Evolutionary conservation across 1,284 basidiomycete genomes (phyloP), one percentile per base, ranked within the genome.

Genomic region (Cryptococcus sp.): DNA sequence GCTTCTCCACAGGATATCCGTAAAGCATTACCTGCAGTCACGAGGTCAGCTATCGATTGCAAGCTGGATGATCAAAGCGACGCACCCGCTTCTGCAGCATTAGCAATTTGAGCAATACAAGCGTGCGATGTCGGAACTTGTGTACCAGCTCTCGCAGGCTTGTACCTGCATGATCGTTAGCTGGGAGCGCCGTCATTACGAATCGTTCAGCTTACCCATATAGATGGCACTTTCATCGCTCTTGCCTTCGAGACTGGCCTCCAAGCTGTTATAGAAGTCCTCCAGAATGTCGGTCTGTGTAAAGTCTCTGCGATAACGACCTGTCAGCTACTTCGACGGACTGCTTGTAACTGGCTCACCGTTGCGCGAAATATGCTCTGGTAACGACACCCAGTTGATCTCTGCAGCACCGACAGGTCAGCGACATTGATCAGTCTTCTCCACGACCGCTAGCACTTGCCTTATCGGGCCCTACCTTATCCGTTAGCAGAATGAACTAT

Each of bases 341-440:
- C n/a, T 38, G 45, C 5, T 25, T 22, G 27, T 15, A 57, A 49
- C 16, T 39, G 39, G 25, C 61, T 56, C 49, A 82, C 86, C 84
- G 83, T 77, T 97, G 93, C 13, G 88, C 86, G 74, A 96, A 97
- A 54, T 92, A 83, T 1, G 93, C 89, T 13, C 88, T 84, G 0
- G 95, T 99, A 41, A 99, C 91, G 4, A 99, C 92, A n/a, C 94
- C 93, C 1, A 99, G 83, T 69, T 93, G 94, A 74, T 97, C 93
- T 44, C 89, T 88, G 44, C 19, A 57, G 25, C 48, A 57, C 16
- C n/a, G 4, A 23, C 19, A 17, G 52, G 55, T 57, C 47, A 57
- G 54, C 22, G 7, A 2, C 13, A 13, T 10, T 46, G 10, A 8
- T 11, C 22, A 19, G 23, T 41, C 7, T 17, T 17, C 10, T 27